phyloP scores from a whole-genome alignment of 345 rosid species.

The Lepidium africanum region DNA sequence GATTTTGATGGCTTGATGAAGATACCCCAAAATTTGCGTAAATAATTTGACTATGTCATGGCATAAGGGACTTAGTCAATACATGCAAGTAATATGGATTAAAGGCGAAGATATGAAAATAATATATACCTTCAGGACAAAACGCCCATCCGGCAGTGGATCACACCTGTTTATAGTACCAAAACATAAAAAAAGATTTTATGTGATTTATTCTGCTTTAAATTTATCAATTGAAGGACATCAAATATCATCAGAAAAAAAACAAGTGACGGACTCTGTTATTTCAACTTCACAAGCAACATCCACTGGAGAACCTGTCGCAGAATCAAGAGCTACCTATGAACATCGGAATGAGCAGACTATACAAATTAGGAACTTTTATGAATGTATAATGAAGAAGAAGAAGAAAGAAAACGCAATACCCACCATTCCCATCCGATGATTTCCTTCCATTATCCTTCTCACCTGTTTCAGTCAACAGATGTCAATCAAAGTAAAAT shows the following conservation, averaged over 20 bases:
- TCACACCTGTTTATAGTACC: constrained; percentile 64
- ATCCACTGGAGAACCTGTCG: constrained; percentile 65
- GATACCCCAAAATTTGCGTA: background rate
- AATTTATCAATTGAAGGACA: background rate
- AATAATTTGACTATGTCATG: background rate
- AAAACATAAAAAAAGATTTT: constrained; percentile 10
- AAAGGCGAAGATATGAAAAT: background rate
- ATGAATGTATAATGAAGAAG: background rate
- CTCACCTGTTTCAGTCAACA: constrained; percentile 45
- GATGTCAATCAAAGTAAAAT: constrained; percentile 10
- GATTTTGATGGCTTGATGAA: background rate
- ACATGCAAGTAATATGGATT: background rate
- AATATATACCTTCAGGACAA: constrained; percentile 63
- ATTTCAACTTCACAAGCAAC: constrained; percentile 98
- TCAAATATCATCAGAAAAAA: background rate
- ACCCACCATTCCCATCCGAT: constrained; percentile 93
- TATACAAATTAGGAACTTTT: constrained; percentile 13
- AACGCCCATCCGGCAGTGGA: constrained; percentile 89
- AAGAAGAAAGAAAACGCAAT: constrained; percentile 9
- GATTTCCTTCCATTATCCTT: constrained; percentile 97
- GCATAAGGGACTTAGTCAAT: background rate
- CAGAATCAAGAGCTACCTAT: constrained; percentile 69
- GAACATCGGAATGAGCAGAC: constrained; percentile 16
- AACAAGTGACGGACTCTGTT: constrained; percentile 61
- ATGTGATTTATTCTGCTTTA: background rate